Evolutionary conservation across 2,329 filamentous ascomycete genomes (phyloP).

Genomic region (Hypoxylon sp.): DNA sequence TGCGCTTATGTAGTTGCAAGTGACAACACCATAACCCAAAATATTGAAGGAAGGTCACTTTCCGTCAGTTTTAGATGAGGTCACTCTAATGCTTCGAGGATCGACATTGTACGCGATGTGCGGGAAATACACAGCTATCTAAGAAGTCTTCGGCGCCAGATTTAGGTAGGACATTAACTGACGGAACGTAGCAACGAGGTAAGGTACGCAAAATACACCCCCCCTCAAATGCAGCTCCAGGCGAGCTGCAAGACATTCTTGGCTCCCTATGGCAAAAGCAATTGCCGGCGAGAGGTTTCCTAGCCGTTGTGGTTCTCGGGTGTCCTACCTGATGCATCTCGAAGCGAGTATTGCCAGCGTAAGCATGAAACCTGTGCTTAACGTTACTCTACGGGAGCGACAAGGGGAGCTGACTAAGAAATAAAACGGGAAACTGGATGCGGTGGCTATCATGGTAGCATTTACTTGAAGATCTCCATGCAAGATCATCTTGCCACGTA

Average conservation of each 20-base stretch:
- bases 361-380: conserved; percentile 36
- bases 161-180: conserved; percentile 27
- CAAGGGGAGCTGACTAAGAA: conserved; percentile 14
- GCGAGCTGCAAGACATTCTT: conserved; percentile 40
- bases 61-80: conserved; percentile 35
- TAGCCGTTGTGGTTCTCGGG: conserved; percentile 27
- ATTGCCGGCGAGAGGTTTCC: conserved; percentile 38
- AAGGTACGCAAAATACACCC: conserved; percentile 28
- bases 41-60: conserved; percentile 33
- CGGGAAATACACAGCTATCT: conserved; percentile 28
- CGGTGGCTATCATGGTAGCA: conserved; percentile 25
- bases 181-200: conserved; percentile 37
- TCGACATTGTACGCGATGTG: conserved; percentile 25
- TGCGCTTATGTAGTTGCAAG: conserved; percentile 9
- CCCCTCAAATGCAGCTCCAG: conserved; percentile 30
- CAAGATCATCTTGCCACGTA: conserved; percentile 42
- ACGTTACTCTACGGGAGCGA: conserved; percentile 28
- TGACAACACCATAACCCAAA: conserved; percentile 19
- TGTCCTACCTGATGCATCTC: conserved; percentile 33
- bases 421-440: conserved; percentile 28
- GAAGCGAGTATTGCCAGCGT: conserved; percentile 35
- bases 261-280: conserved; percentile 41
- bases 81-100: conserved; percentile 32
- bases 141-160: conserved; percentile 3
- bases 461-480: conserved; percentile 37